Conservation (phyloP, 2,329 filamentous ascomycete species). For the Emmonsiellopsis sp. region DNA sequence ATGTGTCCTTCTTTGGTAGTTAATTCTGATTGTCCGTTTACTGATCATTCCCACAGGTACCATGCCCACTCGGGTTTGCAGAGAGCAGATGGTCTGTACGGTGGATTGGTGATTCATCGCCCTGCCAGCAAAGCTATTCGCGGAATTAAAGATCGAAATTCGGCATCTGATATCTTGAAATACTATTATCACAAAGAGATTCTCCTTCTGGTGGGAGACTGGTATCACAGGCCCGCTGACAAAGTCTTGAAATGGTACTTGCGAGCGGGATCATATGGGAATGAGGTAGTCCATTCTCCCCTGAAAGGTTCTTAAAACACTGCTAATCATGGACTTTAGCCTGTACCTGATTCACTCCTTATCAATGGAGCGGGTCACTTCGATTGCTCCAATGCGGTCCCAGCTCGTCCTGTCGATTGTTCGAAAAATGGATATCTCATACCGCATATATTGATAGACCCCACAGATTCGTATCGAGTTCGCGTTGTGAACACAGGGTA, state of each 20-base stretch:
- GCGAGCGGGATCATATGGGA: conserved; percentile 34
- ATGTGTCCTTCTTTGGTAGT: too few species aligned
- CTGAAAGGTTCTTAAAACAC: background rate
- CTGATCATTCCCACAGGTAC: conserved; percentile 12
- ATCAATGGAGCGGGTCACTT: conserved; percentile 40
- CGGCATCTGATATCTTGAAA: conserved; percentile 7
- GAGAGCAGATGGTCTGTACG: conserved; percentile 39
- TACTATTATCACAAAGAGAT: conserved; percentile 31
- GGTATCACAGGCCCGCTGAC: conserved; percentile 36
- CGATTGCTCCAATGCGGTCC: conserved; percentile 37
- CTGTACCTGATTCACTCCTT: conserved; percentile 39
- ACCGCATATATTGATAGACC: conserved; percentile 19
- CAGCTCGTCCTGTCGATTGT: conserved; percentile 38
- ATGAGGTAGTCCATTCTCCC: conserved; percentile 23
- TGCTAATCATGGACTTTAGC: conserved; percentile 20
- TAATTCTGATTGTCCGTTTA: background rate
- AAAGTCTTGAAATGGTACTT: conserved; percentile 38
- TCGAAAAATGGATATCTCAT: conserved; percentile 15
- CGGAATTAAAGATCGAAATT: conserved; percentile 11
- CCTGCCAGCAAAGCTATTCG: conserved; percentile 17
- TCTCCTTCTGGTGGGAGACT: conserved; percentile 40
- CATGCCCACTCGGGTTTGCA: conserved; percentile 37
- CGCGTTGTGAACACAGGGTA: conserved; percentile 38
- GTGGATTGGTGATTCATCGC: conserved; percentile 38
- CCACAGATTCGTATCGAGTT: conserved; percentile 22